Evolutionary conservation across 108 stramenopile genomes (phyloP).

Genomic region (Nitzschia sp.): DNA sequence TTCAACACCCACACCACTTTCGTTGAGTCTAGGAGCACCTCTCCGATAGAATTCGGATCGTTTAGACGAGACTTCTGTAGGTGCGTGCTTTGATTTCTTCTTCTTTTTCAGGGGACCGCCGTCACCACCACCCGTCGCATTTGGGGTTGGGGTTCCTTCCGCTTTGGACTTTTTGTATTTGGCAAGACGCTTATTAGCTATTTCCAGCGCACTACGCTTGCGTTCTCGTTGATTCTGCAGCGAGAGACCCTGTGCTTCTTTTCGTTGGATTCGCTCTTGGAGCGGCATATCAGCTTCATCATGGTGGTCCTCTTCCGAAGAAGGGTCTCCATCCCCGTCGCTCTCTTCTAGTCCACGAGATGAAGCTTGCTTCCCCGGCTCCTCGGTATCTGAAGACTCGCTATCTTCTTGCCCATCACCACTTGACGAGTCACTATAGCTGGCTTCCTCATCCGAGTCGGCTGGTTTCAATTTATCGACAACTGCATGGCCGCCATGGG

Average conservation of each 20-base stretch:
- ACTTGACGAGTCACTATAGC: neutral
- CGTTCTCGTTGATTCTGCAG: constrained; percentile 10
- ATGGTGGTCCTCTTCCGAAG: neutral
- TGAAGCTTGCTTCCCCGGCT: neutral
- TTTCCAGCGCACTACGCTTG: constrained; percentile 26
- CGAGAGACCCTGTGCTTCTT: constrained; percentile 12
- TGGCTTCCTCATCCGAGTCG: neutral
- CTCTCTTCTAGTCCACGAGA: neutral
- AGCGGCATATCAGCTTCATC: constrained; percentile 19
- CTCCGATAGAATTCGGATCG: constrained; percentile 67
- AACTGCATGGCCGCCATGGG: neutral
- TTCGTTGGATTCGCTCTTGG: constrained; percentile 24
- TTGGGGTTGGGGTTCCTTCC: neutral
- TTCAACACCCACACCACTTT: constrained; percentile 78
- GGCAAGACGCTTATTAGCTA: constrained; percentile 25
- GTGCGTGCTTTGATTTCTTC: constrained; percentile 35
- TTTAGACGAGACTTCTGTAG: constrained; percentile 82
- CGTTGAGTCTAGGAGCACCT: constrained; percentile 63
- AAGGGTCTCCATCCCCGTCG: neutral
- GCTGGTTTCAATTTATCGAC: neutral
- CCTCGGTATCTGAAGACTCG: neutral
- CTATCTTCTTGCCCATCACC: neutral
- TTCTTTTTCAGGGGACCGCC: neutral
- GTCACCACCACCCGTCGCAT: too few species aligned
- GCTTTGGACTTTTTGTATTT: constrained; percentile 11